Conservation (phyloP, 441 rosid genomes). For the Corymbia citriodora region DNA sequence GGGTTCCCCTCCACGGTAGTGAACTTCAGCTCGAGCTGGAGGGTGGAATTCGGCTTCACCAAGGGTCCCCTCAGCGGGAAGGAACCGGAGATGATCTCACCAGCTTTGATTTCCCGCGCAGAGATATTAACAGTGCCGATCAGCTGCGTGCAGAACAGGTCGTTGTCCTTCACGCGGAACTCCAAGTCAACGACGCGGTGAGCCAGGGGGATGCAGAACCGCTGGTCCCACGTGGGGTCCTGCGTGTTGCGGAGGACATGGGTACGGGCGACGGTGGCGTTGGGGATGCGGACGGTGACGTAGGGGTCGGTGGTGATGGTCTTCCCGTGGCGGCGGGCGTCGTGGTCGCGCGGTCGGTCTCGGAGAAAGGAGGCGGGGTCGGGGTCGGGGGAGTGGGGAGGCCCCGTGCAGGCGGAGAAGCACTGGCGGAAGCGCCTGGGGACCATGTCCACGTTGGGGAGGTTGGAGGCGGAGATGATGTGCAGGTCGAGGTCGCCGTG, state of each 20-base stretch:
- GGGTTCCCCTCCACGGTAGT: constrained; percentile 52
- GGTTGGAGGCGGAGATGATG: constrained; percentile 47
- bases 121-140: constrained; percentile 55
- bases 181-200: constrained; percentile 57
- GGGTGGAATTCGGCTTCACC: constrained; percentile 50
- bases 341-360: neutral
- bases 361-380: neutral
- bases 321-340: constrained; percentile 23
- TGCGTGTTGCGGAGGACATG: constrained; percentile 55
- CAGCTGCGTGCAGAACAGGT: constrained; percentile 59
- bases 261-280: constrained; percentile 73
- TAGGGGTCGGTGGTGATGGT: constrained; percentile 76
- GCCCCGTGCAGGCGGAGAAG: constrained; percentile 29
- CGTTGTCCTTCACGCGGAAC: constrained; percentile 74
- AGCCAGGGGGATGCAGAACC: constrained; percentile 53
- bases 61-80: constrained; percentile 36
- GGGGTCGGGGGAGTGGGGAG: neutral
- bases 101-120: constrained; percentile 30
- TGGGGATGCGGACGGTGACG: constrained; percentile 75
- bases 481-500: constrained; percentile 82
- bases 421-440: constrained; percentile 44
- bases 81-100: constrained; percentile 44
- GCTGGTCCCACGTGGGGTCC: constrained; percentile 71
- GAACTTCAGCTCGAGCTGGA: constrained; percentile 48
- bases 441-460: constrained; percentile 76